Conservation (phyloP, 495 filamentous ascomycete genomes). For the Neurospora sp. region DNA sequence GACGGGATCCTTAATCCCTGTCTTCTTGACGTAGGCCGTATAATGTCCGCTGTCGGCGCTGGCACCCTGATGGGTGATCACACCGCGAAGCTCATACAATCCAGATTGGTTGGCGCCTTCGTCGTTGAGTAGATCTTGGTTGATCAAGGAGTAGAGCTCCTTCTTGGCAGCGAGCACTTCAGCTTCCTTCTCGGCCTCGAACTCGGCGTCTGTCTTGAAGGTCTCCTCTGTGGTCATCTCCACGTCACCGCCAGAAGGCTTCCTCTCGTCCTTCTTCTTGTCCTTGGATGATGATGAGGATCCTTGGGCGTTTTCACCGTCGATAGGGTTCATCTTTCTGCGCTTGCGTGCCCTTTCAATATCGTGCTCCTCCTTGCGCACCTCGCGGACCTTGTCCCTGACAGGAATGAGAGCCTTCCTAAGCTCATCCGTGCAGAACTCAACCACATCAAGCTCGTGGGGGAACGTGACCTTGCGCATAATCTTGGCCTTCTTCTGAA, state of each 20-base stretch:
- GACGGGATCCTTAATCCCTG: slow-evolving; percentile 51
- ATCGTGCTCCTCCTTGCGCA: slow-evolving; percentile 90
- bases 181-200: slow-evolving; percentile 72
- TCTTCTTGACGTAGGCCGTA: slow-evolving; percentile 94
- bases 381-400: slow-evolving; percentile 88
- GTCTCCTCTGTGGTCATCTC: slow-evolving; percentile 51
- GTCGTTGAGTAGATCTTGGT: slow-evolving; percentile 60
- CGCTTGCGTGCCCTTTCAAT: slow-evolving; percentile 79
- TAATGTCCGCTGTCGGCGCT: slow-evolving; percentile 98
- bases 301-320: slow-evolving; percentile 9
- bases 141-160: slow-evolving; percentile 66
- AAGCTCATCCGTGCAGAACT: slow-evolving; percentile 90
- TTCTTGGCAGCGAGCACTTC: slow-evolving; percentile 70
- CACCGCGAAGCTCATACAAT: slow-evolving; percentile 85
- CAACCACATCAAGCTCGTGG: slow-evolving; percentile 81
- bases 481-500: slow-evolving; percentile 97
- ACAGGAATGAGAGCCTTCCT: slow-evolving; percentile 75
- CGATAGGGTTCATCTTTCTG: slow-evolving; percentile 57
- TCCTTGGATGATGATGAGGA: slow-evolving; percentile 15
- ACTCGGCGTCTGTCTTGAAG: slow-evolving; percentile 87
- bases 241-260: slow-evolving; percentile 43
- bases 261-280: slow-evolving; percentile 31
- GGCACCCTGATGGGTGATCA: slow-evolving; percentile 95
- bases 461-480: slow-evolving; percentile 98
- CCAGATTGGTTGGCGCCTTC: slow-evolving; percentile 83